These are phyloP conservation scores for Vitis labrusca DNA, from an alignment of 164 flowering plant genomes.

Conservation along the genomic window DNA sequence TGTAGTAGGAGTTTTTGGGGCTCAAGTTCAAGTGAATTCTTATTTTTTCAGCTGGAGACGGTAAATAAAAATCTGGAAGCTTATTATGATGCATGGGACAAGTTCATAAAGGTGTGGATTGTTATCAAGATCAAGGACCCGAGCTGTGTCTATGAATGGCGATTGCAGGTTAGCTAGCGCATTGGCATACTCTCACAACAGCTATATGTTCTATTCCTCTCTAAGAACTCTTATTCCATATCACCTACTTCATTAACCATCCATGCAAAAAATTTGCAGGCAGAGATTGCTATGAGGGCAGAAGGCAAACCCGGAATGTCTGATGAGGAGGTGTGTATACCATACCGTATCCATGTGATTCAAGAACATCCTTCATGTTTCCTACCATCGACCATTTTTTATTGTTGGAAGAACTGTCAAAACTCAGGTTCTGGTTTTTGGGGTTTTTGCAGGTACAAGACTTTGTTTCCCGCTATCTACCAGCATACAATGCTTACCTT, in stretches of 20 bases:
- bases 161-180: slow-evolving; percentile 69
- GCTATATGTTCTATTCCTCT: neutral
- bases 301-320: slow-evolving; percentile 90
- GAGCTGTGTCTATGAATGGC: slow-evolving; percentile 86
- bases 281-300: slow-evolving; percentile 83
- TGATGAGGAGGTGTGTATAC: slow-evolving; percentile 72
- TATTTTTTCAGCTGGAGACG: slow-evolving; percentile 58
- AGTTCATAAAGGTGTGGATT: slow-evolving; percentile 79
- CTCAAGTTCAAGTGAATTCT: neutral
- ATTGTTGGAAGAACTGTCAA: neutral
- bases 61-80: slow-evolving; percentile 85
- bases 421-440: neutral
- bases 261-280: slow-evolving; percentile 34
- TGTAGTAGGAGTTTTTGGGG: neutral
- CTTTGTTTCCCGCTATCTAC: slow-evolving; percentile 93
- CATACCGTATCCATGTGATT: neutral
- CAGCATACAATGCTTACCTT: slow-evolving; percentile 94
- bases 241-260: too few relatives aligned
- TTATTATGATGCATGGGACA: slow-evolving; percentile 94
- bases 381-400: neutral
- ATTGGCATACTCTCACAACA: too few relatives aligned
- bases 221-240: neutral
- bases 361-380: neutral
- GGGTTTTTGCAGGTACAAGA: slow-evolving; percentile 63
- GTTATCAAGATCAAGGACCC: slow-evolving; percentile 90